Percentiles rank a stretch among this genome's conserved stretches.
phyloP scores from a whole-genome alignment of 2,329 filamentous ascomycete genomes.

The Trichophyton verrucosum region DNA sequence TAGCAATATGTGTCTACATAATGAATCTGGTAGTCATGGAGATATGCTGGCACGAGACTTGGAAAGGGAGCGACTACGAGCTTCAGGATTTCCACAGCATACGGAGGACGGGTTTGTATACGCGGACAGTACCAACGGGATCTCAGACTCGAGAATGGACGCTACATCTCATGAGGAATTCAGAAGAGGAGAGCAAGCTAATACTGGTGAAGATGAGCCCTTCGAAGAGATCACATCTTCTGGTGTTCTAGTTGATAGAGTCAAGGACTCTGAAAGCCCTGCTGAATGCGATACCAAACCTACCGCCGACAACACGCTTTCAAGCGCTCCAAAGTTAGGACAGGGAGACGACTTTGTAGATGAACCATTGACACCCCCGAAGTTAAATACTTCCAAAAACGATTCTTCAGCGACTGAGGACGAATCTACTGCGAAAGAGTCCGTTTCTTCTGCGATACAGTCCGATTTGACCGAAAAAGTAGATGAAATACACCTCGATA shows the following conservation, averaged over 20 bases:
- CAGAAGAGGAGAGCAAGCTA: slow-evolving; percentile 24
- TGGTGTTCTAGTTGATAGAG: slow-evolving; percentile 60
- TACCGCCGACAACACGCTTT: slow-evolving; percentile 14
- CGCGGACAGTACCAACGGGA: slow-evolving; percentile 35
- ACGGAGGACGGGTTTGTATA: slow-evolving; percentile 44
- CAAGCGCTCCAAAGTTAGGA: slow-evolving; percentile 39
- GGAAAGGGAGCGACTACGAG: slow-evolving; percentile 64
- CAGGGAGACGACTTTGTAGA: slow-evolving; percentile 62
- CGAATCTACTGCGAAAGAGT: slow-evolving; percentile 10
- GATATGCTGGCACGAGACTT: slow-evolving; percentile 67
- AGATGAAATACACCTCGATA: slow-evolving; percentile 45
- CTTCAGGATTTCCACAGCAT: slow-evolving; percentile 55
- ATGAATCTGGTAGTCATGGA: slow-evolving; percentile 79
- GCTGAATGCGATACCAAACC: slow-evolving; percentile 16
- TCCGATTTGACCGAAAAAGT: slow-evolving; percentile 45
- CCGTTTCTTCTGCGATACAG: slow-evolving; percentile 38
- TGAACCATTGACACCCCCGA: slow-evolving; percentile 59
- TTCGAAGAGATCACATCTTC: slow-evolving; percentile 74
- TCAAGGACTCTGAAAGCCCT: slow-evolving; percentile 54
- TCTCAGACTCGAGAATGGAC: neutral
- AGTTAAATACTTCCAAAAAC: slow-evolving; percentile 17
- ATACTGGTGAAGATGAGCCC: slow-evolving; percentile 63
- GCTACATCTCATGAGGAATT: slow-evolving; percentile 37
- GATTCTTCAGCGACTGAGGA: neutral
- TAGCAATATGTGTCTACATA: slow-evolving; percentile 95